Evolutionary conservation across 148 eudicot species (phyloP).

Genomic region (Fagopyrum homotropicum): DNA sequence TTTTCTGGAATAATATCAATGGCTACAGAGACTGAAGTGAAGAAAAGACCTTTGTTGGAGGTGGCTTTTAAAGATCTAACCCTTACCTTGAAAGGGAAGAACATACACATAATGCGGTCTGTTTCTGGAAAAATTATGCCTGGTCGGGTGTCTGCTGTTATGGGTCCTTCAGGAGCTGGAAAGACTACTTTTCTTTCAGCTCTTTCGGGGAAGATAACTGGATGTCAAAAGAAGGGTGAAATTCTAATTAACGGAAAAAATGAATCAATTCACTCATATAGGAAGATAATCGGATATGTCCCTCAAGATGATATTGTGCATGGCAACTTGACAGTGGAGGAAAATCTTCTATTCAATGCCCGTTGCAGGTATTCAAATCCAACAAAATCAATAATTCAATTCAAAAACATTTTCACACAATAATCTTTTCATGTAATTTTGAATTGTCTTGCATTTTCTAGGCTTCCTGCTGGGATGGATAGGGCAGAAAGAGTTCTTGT

Average conservation of each 20-base stretch:
- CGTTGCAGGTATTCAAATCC: constrained; percentile 50
- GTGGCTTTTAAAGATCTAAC: constrained; percentile 74
- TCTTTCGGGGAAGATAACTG: constrained; percentile 53
- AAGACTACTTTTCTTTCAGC: constrained; percentile 85
- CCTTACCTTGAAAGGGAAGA: constrained; percentile 55
- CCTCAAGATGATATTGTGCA: constrained; percentile 95
- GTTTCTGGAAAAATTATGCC: constrained; percentile 71
- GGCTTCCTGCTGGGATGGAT: constrained; percentile 32
- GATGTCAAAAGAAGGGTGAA: constrained; percentile 48
- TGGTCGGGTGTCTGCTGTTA: constrained; percentile 77
- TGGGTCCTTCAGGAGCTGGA: constrained; percentile 95
- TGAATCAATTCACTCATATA: constrained; percentile 56
- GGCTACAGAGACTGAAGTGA: constrained; percentile 55
- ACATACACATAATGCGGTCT: constrained; percentile 54
- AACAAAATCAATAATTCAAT: too few relatives aligned
- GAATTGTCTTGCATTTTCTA: constrained; percentile 6
- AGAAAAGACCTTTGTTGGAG: constrained; percentile 61
- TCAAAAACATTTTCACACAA: too few relatives aligned
- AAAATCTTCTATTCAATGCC: constrained; percentile 74
- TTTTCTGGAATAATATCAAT: constrained; percentile 69
- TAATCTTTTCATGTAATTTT: too few relatives aligned
- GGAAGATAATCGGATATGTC: constrained; percentile 71
- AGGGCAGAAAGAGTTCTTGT: constrained; percentile 39
- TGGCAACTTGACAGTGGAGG: constrained; percentile 82
- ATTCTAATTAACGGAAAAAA: constrained; percentile 63